phyloP scores from a whole-genome alignment of 2,329 filamentous ascomycete species.

The Podosphaera leucotricha region DNA sequence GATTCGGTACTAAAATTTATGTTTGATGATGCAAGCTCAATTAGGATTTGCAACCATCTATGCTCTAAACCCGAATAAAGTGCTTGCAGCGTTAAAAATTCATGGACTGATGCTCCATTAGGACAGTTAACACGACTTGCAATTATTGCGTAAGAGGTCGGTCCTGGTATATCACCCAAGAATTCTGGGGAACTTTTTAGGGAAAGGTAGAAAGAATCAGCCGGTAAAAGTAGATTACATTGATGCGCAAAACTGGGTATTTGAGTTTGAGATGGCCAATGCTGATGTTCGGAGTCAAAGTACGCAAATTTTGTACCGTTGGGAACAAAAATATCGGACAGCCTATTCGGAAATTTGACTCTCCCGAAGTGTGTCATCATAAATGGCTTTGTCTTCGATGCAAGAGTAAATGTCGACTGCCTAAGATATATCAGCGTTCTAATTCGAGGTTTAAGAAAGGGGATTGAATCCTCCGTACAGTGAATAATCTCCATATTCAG shows the following conservation, averaged over 20 bases:
- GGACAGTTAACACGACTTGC: conserved; percentile 23
- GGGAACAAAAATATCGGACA: conserved; percentile 11
- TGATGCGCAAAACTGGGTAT: conserved; percentile 15
- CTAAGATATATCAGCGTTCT: neutral
- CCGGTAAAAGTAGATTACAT: conserved; percentile 16
- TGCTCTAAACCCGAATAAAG: conserved; percentile 20
- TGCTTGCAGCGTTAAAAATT: conserved; percentile 23
- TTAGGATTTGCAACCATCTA: conserved; percentile 24
- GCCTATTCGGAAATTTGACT: conserved; percentile 10
- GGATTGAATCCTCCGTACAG: neutral
- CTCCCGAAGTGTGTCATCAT: conserved; percentile 15
- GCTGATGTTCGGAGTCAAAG: conserved; percentile 9
- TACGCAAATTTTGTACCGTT: conserved; percentile 11
- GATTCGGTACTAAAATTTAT: conserved; percentile 34
- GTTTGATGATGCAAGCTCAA: conserved; percentile 26
- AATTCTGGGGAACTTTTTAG: conserved; percentile 6
- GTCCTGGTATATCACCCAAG: conserved; percentile 9
- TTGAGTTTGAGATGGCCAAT: neutral
- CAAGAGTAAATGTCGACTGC: conserved; percentile 9
- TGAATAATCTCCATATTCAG: neutral
- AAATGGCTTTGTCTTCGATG: conserved; percentile 15
- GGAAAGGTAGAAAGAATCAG: conserved; percentile 11
- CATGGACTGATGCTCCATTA: conserved; percentile 20
- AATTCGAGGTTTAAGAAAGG: neutral
- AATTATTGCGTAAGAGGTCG: conserved; percentile 20